These are phyloP conservation scores for Suillus bovinus DNA, from an alignment of 768 basidiomycete genomes.

Conservation along the genomic window DNA sequence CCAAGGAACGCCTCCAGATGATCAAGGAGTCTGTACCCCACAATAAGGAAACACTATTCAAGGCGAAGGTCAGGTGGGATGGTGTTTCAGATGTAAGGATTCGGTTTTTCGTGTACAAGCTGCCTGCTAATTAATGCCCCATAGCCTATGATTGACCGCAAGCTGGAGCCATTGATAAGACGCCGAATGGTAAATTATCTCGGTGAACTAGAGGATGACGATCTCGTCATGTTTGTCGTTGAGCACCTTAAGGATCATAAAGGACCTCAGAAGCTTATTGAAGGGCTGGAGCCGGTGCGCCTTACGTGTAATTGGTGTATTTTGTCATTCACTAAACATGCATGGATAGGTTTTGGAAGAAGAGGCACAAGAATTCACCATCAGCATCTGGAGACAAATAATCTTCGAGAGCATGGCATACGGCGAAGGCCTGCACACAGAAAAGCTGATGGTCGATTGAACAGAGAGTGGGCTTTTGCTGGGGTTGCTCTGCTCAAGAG, in stretches of 20 bases:
- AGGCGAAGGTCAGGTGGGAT: slow-evolving; percentile 89
- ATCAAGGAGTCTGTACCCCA: slow-evolving; percentile 73
- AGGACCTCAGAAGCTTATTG: slow-evolving; percentile 78
- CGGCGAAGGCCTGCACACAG: slow-evolving; percentile 85
- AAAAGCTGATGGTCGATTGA: slow-evolving; percentile 77
- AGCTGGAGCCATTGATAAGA: slow-evolving; percentile 83
- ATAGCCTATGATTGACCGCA: slow-evolving; percentile 79
- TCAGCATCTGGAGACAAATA: slow-evolving; percentile 86
- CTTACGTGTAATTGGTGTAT: not conserved
- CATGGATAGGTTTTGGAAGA: slow-evolving; percentile 81
- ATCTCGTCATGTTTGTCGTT: slow-evolving; percentile 90
- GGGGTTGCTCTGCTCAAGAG: slow-evolving; percentile 29
- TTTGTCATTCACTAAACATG: slow-evolving; percentile 5
- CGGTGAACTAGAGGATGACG: slow-evolving; percentile 91
- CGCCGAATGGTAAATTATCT: slow-evolving; percentile 84
- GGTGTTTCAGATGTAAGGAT: slow-evolving; percentile 78
- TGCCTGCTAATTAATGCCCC: slow-evolving; percentile 17
- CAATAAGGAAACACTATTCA: slow-evolving; percentile 79
- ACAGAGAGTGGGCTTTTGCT: slow-evolving; percentile 16
- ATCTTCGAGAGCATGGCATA: slow-evolving; percentile 96
- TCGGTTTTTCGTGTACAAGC: slow-evolving; percentile 11
- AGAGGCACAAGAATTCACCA: slow-evolving; percentile 79
- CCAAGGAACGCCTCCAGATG: slow-evolving; percentile 76
- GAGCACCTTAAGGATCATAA: slow-evolving; percentile 94
- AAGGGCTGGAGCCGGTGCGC: slow-evolving; percentile 88